Evolutionary conservation across 495 filamentous ascomycete species (phyloP).

Genomic region (Penicillium bialowiezense): DNA sequence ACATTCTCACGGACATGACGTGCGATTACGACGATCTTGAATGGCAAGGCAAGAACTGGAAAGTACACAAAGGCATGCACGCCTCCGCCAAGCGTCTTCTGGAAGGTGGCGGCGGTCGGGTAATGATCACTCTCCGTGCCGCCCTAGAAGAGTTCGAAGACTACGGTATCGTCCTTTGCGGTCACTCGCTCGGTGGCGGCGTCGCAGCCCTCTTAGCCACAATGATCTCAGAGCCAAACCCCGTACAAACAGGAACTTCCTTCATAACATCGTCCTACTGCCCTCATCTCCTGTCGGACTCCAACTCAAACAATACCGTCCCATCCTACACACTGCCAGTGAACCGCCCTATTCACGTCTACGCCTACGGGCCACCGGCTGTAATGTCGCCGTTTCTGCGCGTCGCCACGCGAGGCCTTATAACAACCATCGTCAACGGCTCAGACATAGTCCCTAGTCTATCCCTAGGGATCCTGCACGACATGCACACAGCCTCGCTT

Average conservation of each 20-base stretch:
- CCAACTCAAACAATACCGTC: constrained; percentile 15
- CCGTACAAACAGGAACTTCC: constrained; percentile 48
- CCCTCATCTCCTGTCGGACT: constrained; percentile 36
- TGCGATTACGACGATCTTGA: constrained; percentile 74
- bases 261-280: constrained; percentile 51
- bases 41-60: constrained; percentile 65
- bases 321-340: constrained; percentile 53
- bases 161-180: constrained; percentile 74
- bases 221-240: constrained; percentile 64
- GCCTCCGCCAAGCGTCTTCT: constrained; percentile 70
- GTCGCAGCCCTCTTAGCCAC: constrained; percentile 73
- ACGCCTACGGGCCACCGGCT: constrained; percentile 73
- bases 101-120: constrained; percentile 59
- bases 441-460: constrained; percentile 72
- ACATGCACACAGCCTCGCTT: constrained; percentile 67
- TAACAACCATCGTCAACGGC: constrained; percentile 72
- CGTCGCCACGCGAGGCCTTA: constrained; percentile 67
- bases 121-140: constrained; percentile 66
- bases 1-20: constrained; percentile 76
- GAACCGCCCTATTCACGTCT: constrained; percentile 71
- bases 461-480: constrained; percentile 71
- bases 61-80: constrained; percentile 81
- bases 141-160: constrained; percentile 68
- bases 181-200: constrained; percentile 73
- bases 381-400: constrained; percentile 71